A percentile compares a stretch with the other conserved stretches of the same genome.
phyloP scores from a whole-genome alignment of 805 yeast species.

The Debaryomyces hansenii region DNA sequence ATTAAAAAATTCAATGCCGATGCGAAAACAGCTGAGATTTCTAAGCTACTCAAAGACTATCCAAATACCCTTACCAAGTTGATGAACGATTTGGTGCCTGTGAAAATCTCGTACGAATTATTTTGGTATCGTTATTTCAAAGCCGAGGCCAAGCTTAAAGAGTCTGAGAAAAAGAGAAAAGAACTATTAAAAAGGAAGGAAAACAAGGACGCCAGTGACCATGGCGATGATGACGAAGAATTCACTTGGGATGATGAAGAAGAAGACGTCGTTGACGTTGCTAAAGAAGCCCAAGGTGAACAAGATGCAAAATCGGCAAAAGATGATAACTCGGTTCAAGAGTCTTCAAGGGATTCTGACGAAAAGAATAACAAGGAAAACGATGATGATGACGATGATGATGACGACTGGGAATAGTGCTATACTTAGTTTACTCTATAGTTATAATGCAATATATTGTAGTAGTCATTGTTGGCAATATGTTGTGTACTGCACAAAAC shows the following conservation, averaged over 20 bases:
- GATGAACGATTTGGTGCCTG: slow-evolving; percentile 69
- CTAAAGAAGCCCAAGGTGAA: slow-evolving; percentile 21
- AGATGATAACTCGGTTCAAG: slow-evolving; percentile 5
- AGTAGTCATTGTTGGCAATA: background rate
- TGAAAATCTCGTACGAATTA: slow-evolving; percentile 50
- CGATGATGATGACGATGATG: slow-evolving; percentile 25
- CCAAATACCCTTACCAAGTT: slow-evolving; percentile 50
- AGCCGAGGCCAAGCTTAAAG: slow-evolving; percentile 50
- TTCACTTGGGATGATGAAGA: slow-evolving; percentile 53
- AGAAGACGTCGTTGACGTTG: slow-evolving; percentile 27
- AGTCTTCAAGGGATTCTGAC: background rate
- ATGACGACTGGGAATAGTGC: slow-evolving; percentile 61
- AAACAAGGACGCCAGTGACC: slow-evolving; percentile 27
- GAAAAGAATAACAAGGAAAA: background rate
- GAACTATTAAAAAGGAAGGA: slow-evolving; percentile 47
- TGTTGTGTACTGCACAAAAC: background rate
- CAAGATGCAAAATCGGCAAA: slow-evolving; percentile 13
- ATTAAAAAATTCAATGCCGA: slow-evolving; percentile 41
- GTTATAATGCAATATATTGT: background rate
- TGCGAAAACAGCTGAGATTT: slow-evolving; percentile 50
- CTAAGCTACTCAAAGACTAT: slow-evolving; percentile 46
- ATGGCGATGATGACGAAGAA: slow-evolving; percentile 48
- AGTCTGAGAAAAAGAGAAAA: slow-evolving; percentile 67
- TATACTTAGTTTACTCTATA: background rate
- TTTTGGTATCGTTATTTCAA: slow-evolving; percentile 79